A percentile compares a stretch with the other conserved stretches of the same genome.
These are phyloP conservation scores for Mycena crocata DNA, from an alignment of 768 basidiomycete genomes.

Conservation along the genomic window DNA sequence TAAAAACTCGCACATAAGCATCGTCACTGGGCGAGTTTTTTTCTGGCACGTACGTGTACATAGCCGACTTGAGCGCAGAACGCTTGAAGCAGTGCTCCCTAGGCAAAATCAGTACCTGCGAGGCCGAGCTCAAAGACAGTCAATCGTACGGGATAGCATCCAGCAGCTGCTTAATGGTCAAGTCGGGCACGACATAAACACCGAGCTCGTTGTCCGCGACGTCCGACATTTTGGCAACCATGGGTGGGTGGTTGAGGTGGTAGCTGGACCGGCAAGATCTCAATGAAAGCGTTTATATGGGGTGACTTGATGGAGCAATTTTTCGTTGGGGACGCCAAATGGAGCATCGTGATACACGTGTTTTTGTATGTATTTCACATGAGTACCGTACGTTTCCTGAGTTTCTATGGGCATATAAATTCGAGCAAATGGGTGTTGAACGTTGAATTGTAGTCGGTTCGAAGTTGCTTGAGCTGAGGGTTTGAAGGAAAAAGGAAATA, in stretches of 20 bases:
- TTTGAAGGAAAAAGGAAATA: too few relatives aligned
- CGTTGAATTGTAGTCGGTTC: too few relatives aligned
- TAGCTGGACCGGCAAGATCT: background rate
- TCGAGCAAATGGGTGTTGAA: too few relatives aligned
- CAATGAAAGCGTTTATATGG: background rate
- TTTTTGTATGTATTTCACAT: background rate
- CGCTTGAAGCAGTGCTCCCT: slow-evolving; percentile 93
- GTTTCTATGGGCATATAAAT: too few relatives aligned
- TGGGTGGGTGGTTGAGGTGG: background rate
- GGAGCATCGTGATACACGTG: too few relatives aligned
- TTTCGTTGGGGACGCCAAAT: too few relatives aligned
- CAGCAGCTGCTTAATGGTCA: slow-evolving; percentile 89
- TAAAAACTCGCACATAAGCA: background rate
- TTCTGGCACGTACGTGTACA: slow-evolving; percentile 69
- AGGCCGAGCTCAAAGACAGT: slow-evolving; percentile 41
- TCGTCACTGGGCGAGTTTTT: background rate
- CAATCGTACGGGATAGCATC: slow-evolving; percentile 88
- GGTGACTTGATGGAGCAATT: background rate
- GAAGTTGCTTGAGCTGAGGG: too few relatives aligned
- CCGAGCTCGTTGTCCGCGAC: slow-evolving; percentile 60
- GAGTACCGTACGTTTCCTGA: too few relatives aligned
- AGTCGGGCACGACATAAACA: slow-evolving; percentile 79
- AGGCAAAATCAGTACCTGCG: slow-evolving; percentile 3
- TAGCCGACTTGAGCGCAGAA: slow-evolving; percentile 81
- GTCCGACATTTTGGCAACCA: slow-evolving; percentile 12